A percentile compares a stretch with the other conserved stretches of the same genome.
Conservation (phyloP, 139 green algal species). For the Coccomyxa sp. region DNA sequence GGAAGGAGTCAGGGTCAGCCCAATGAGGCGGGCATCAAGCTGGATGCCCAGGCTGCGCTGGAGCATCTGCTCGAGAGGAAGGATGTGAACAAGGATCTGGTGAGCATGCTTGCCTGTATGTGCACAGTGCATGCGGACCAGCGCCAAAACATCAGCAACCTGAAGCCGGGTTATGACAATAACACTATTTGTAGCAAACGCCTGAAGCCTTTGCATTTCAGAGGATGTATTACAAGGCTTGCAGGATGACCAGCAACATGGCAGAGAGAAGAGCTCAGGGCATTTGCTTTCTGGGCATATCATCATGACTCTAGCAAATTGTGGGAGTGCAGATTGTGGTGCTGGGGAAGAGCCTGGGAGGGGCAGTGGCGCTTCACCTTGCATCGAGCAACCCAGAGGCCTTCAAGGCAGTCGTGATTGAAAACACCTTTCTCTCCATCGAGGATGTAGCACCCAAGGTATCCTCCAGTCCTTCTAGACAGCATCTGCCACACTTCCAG, state of each 20-base stretch:
- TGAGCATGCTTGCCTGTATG: too few species aligned
- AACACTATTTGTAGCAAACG: too few species aligned
- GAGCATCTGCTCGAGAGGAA: constrained; percentile 38
- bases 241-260: too few species aligned
- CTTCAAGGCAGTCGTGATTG: constrained; percentile 62
- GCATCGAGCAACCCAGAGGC: constrained; percentile 50
- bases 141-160: too few species aligned
- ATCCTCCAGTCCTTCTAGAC: neutral
- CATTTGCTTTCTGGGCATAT: too few species aligned
- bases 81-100: constrained; percentile 42
- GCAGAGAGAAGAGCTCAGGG: too few species aligned
- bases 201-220: too few species aligned
- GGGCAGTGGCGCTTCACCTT: constrained; percentile 74
- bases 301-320: too few species aligned
- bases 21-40: constrained; percentile 64
- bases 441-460: constrained; percentile 54
- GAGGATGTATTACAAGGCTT: too few species aligned
- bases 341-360: constrained; percentile 80
- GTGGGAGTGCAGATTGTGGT: constrained; percentile 57
- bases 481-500: neutral
- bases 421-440: constrained; percentile 87
- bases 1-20: constrained; percentile 63
- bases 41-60: constrained; percentile 62
- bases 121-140: too few species aligned
- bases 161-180: too few species aligned